Base-by-base conservation (phyloP, 2,329 filamentous ascomycete species). In the Lasiodiplodia theobromae region DNA sequence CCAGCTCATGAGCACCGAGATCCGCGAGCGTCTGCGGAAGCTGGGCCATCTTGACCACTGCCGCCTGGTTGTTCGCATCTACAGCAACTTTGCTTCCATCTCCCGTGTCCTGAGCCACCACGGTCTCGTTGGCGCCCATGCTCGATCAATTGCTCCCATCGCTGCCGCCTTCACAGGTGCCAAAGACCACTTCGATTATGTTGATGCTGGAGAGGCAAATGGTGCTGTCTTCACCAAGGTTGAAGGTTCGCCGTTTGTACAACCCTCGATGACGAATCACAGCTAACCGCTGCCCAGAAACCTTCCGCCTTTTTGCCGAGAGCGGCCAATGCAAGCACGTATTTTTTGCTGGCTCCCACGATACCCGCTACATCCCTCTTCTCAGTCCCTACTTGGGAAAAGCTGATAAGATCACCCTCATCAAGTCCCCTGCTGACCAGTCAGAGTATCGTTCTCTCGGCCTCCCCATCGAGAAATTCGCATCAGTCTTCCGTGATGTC, bases 271-370 rank as follows among this genome's bases (percentile, higher is more conserved):
- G 2, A 7, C 21, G 16, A n/a, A 57, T 5, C 52, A 16, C 38
- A 18, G 40, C 56, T 25, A 21, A 68, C 63, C 25, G 56, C 7
- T 64, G 18, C 44, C 72, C 71, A 80, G 72, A 80, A 71, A 70
- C 78, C 68, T 80, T 82, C 74, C 79, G 81, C 5, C 79, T 89
- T 1, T 88, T 87, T 70, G 84, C 82, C 40, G 85, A 88, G 56
- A 87, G 87, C 71, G 78, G 82, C 3, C 86, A 89, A 73, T 91
- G 89, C 79, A 87, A 86, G 71, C 88, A 89, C 74, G 88, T 91
- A 44, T 87, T 86, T 73, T 87, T 89, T 68, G 89, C 87, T 5
- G 87, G 85, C 49, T 90, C 88, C 72, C 87, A 90, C 71, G 86
- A 90, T 71, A 81, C 81, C 28, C 84, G 85, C 63, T 89, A 90